A percentile compares a stretch with the other conserved stretches of the same genome.
These are phyloP conservation scores for Elongisporangium anandrum DNA, from an alignment of 352 stramenopile genomes.

Conservation along the genomic window DNA sequence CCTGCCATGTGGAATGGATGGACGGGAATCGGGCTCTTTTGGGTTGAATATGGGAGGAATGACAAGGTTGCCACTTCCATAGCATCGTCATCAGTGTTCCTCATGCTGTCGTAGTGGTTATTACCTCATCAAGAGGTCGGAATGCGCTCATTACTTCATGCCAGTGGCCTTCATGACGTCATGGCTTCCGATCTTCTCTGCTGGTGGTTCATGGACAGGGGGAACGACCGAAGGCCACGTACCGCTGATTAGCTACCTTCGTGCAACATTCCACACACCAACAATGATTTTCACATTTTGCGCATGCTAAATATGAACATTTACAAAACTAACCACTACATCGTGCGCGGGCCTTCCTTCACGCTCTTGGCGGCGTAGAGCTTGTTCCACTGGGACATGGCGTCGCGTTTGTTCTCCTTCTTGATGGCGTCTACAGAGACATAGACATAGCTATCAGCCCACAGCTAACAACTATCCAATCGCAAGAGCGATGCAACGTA, in stretches of 20 bases:
- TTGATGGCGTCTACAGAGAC: conserved; percentile 79
- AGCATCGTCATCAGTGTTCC: no score
- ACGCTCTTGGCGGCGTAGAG: conserved; percentile 61
- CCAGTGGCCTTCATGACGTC: neutral
- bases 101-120: neutral
- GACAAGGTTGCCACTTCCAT: neutral
- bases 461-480: no score
- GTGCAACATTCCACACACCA: neutral
- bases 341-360: conserved; percentile 2
- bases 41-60: neutral
- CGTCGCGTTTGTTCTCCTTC: conserved; percentile 76
- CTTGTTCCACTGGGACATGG: conserved; percentile 74
- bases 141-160: neutral
- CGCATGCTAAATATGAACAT: neutral
- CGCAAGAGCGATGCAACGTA: conserved; percentile 22
- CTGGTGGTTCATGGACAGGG: neutral
- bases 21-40: neutral
- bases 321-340: conserved; percentile 5
- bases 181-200: neutral
- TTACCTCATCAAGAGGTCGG: no score
- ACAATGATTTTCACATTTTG: neutral
- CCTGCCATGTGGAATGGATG: neutral
- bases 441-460: no score
- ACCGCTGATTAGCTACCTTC: neutral
- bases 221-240: neutral